Base-by-base conservation (phyloP, 345 rosid species). In the Pelargonium nanum region DNA sequence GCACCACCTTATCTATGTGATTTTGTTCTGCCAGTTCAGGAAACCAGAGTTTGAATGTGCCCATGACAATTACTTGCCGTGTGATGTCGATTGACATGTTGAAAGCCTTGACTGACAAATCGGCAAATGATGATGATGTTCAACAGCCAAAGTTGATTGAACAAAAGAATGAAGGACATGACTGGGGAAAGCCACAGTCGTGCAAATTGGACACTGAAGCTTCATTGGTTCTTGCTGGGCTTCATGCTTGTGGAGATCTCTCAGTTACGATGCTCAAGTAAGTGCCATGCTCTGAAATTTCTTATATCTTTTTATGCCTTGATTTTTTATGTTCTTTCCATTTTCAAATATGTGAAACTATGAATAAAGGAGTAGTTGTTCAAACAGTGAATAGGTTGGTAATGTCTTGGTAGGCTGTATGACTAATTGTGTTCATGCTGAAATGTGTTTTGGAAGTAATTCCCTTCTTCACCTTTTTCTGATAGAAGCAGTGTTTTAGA, bases 231-330 rank as follows among this genome's bases (percentile, higher is more conserved):
- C 93, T 92, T 70, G 89, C 98, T 62, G 96, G 98, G 55, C 86
- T 88, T 70, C 98, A 92, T 80, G 96, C 98, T 26, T 92, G 98
- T 61, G 98, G 98, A 20, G 95, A 92, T 83, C 91, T 88, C 56
- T 88, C 96, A 21, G 91, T 86, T 62, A 86, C 91, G 54, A 92
- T 92, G 95, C 82, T 92, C 60, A 78, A 71, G 96, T 86, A 73
- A 81, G 88, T 81, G 60, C 67, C 53, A 30, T 23, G 56, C 34
- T 58, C 40, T 48, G 19, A 26, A 7, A 22, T 52, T 60, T 58
- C 61, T 28, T 28, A 7, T 28, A 28, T 28, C 32, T 28, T 28
- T 28, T 28, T 28, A n/a, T n/a, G n/a, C n/a, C n/a, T n/a, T n/a
- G n/a, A n/a, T n/a, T n/a, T n/a, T n/a, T n/a, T n/a, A n/a, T n/a